Conservation (phyloP, 805 yeast species). For the Candida germanica region DNA sequence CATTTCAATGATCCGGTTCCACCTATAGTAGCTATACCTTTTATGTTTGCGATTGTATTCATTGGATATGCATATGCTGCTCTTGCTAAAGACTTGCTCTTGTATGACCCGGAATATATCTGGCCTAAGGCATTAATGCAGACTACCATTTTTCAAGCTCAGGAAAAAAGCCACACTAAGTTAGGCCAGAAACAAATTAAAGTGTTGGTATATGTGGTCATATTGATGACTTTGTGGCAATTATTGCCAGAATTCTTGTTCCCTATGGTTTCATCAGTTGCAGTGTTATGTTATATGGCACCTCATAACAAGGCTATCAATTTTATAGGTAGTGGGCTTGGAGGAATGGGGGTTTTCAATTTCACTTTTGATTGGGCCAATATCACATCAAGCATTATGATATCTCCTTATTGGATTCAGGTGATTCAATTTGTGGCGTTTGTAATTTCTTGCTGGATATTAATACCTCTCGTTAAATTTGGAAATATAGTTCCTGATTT, state of each 20-base stretch:
- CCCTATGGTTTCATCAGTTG: constrained; percentile 49
- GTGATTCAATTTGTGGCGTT: constrained; percentile 47
- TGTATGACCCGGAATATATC: constrained; percentile 47
- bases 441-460: constrained; percentile 46
- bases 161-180: constrained; percentile 12
- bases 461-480: constrained; percentile 49
- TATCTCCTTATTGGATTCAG: constrained; percentile 52
- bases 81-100: constrained; percentile 42
- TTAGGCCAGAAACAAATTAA: constrained; percentile 28
- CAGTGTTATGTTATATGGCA: constrained; percentile 48
- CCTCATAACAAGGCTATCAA: constrained; percentile 39
- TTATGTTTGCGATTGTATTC: constrained; percentile 52
- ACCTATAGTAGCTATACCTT: constrained; percentile 37
- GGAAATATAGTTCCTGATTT: constrained; percentile 24
- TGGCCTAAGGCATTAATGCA: constrained; percentile 57
- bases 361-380: constrained; percentile 53
- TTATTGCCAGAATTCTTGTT: constrained; percentile 47
- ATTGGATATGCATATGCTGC: constrained; percentile 54
- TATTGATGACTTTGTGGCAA: constrained; percentile 42
- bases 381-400: constrained; percentile 48
- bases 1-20: constrained; percentile 37
- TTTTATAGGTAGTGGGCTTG: constrained; percentile 51
- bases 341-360: constrained; percentile 50
- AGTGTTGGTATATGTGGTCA: constrained; percentile 34
- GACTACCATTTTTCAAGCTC: constrained; percentile 40